Percentiles rank a stretch among this genome's conserved stretches.
phyloP scores from a whole-genome alignment of 2,329 filamentous ascomycete species.

The Neopestalotiopsis rosae region DNA sequence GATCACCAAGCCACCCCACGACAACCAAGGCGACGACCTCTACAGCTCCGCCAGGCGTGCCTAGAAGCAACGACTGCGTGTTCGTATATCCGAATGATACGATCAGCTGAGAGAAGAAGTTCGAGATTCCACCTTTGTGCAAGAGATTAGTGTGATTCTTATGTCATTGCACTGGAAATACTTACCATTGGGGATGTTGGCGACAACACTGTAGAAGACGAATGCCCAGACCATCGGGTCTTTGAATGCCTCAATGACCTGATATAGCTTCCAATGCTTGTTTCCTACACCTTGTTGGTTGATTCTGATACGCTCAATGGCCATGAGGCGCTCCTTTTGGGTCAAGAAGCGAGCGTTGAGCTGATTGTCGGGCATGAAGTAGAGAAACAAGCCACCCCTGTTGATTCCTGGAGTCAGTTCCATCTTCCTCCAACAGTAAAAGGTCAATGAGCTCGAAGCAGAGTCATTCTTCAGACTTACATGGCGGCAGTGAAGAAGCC shows the following conservation, averaged over 20 bases:
- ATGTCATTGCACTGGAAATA: background rate
- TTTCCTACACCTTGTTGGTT: conserved; percentile 74
- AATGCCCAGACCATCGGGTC: conserved; percentile 45
- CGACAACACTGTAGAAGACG: conserved; percentile 38
- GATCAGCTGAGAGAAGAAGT: conserved; percentile 49
- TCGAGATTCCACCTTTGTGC: conserved; percentile 34
- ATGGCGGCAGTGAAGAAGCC: conserved; percentile 56
- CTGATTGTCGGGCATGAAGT: conserved; percentile 50
- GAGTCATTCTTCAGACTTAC: background rate
- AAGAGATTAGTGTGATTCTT: background rate
- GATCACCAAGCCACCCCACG: conserved; percentile 57
- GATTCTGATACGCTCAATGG: conserved; percentile 57
- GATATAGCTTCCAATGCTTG: conserved; percentile 69
- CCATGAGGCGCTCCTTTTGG: conserved; percentile 62
- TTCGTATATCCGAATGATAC: conserved; percentile 67
- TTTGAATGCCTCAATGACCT: conserved; percentile 50
- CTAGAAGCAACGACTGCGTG: conserved; percentile 67
- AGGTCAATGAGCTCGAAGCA: background rate
- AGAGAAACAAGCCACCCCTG: conserved; percentile 52
- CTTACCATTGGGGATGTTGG: conserved; percentile 44
- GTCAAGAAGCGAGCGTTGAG: conserved; percentile 52
- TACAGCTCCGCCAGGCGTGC: conserved; percentile 68
- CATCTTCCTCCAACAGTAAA: background rate
- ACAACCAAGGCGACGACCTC: conserved; percentile 64
- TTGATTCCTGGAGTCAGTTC: background rate